These are phyloP conservation scores for Astrocystis sublimbata DNA, from an alignment of 495 filamentous ascomycete species.

Conservation along the genomic window DNA sequence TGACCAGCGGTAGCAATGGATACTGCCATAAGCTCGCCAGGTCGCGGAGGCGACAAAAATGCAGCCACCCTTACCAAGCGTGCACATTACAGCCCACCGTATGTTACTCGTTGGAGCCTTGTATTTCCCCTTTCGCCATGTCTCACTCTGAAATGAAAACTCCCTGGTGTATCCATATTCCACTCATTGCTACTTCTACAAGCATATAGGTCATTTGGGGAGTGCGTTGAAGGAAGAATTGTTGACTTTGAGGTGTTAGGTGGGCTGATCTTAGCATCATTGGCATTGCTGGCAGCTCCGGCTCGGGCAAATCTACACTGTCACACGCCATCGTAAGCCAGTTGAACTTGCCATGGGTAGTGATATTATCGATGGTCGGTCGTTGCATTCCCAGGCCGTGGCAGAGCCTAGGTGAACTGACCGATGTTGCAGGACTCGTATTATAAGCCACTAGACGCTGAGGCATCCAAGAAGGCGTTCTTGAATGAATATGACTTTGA, in stretches of 20 bases:
- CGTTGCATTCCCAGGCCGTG: not conserved
- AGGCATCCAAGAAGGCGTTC: slow-evolving; percentile 76
- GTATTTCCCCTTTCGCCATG: no score
- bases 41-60: slow-evolving; percentile 29
- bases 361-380: slow-evolving; percentile 90
- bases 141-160: no score
- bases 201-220: no score
- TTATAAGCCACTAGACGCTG: slow-evolving; percentile 79
- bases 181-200: no score
- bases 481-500: slow-evolving; percentile 95
- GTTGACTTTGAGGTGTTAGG: no score
- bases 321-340: slow-evolving; percentile 87
- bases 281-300: slow-evolving; percentile 91
- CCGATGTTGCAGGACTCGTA: slow-evolving; percentile 79
- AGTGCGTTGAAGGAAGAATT: no score
- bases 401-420: slow-evolving; percentile 13
- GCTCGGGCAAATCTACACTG: slow-evolving; percentile 95
- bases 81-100: slow-evolving; percentile 83
- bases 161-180: no score
- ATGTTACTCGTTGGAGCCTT: no score
- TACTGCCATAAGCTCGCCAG: slow-evolving; percentile 24
- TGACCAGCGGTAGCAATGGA: slow-evolving; percentile 25
- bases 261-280: slow-evolving; percentile 96
- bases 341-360: slow-evolving; percentile 94
- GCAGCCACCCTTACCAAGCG: slow-evolving; percentile 42